A percentile compares a stretch with the other conserved stretches of the same genome.
Evolutionary conservation across 805 yeast genomes (phyloP).

Genomic region (Candida lessepsii): DNA sequence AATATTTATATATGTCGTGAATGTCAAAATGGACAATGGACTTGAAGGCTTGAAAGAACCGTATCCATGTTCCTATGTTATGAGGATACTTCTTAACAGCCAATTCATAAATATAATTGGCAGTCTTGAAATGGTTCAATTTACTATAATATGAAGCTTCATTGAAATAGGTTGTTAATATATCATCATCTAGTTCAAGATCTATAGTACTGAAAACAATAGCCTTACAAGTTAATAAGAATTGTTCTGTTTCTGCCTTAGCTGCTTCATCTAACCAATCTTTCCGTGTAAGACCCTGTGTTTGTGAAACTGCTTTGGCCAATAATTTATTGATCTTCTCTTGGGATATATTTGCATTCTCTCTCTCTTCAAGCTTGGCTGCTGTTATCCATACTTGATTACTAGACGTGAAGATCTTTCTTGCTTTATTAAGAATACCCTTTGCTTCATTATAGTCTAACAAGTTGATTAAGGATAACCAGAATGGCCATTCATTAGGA

Average conservation of each 20-base stretch:
- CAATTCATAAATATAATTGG: constrained; percentile 48
- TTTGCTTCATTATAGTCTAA: constrained; percentile 51
- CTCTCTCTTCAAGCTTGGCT: constrained; percentile 60
- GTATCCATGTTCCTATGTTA: constrained; percentile 48
- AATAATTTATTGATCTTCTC: constrained; percentile 48
- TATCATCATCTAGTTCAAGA: constrained; percentile 16
- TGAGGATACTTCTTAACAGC: constrained; percentile 49
- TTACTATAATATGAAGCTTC: constrained; percentile 18
- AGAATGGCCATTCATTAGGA: constrained; percentile 62
- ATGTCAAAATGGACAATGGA: constrained; percentile 1
- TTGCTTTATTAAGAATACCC: constrained; percentile 55
- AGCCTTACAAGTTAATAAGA: constrained; percentile 49
- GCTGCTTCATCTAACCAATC: constrained; percentile 61
- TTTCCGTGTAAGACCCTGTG: constrained; percentile 24
- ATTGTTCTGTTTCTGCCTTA: constrained; percentile 48
- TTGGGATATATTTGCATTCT: constrained; percentile 42
- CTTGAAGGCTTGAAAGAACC: constrained; percentile 36
- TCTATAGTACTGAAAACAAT: constrained; percentile 46
- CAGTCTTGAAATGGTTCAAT: constrained; percentile 28
- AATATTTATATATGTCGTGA: constrained; percentile 31
- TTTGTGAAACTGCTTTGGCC: constrained; percentile 46
- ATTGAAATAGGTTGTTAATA: constrained; percentile 11
- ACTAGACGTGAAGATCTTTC: constrained; percentile 44
- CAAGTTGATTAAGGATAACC: constrained; percentile 57
- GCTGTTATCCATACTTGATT: constrained; percentile 70